Conservation (phyloP, 345 rosid genomes). For the Salix caprea region DNA sequence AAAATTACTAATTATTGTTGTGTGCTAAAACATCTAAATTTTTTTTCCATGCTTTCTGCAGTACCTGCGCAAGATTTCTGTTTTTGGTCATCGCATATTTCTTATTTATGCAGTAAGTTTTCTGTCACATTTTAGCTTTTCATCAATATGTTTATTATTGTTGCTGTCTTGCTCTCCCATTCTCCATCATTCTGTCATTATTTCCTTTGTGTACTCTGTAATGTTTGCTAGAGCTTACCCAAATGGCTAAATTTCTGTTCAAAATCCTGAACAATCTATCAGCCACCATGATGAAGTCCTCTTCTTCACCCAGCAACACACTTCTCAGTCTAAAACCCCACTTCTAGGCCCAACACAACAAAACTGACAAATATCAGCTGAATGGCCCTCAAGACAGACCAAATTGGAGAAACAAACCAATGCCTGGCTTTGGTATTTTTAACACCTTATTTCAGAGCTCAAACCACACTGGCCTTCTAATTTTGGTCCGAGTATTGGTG, state of each 20-base stretch:
- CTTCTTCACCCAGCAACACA: background rate
- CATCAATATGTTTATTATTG: background rate
- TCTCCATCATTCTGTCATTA: background rate
- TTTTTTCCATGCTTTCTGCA: conserved; percentile 34
- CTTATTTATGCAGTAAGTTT: conserved; percentile 81
- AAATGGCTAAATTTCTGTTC: background rate
- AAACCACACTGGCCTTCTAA: background rate
- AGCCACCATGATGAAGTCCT: background rate
- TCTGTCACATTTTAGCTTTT: background rate
- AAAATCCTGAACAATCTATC: background rate
- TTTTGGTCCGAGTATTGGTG: background rate
- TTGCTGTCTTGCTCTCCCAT: background rate
- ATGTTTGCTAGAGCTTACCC: background rate
- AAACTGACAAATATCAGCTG: background rate
- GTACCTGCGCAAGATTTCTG: conserved; percentile 93
- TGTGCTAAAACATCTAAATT: conserved; percentile 11
- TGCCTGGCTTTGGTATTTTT: background rate
- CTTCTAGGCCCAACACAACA: background rate
- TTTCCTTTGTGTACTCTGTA: background rate
- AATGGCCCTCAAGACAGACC: background rate
- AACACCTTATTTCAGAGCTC: background rate
- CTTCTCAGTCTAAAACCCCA: background rate
- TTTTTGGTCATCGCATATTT: conserved; percentile 87
- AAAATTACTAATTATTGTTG: background rate
- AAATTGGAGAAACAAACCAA: background rate